These are phyloP conservation scores for Auricularia cornea DNA, from an alignment of 768 basidiomycete genomes.

Conservation along the genomic window DNA sequence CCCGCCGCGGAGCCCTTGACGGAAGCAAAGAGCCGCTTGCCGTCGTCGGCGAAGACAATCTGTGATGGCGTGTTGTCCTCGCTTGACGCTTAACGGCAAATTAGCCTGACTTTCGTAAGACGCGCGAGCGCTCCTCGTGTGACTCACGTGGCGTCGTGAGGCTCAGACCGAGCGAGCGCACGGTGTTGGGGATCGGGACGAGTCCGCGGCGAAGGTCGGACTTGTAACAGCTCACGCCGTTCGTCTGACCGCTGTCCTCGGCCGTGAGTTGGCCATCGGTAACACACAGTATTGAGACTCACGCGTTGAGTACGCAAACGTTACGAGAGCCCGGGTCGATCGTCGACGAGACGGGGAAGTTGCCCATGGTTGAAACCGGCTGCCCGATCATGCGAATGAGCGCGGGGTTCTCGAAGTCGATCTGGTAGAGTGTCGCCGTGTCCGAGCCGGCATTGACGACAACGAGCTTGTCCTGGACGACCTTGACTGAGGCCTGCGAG, in stretches of 20 bases:
- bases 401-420: constrained; percentile 17
- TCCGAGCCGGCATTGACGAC: constrained; percentile 13
- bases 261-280: not conserved
- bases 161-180: constrained; percentile 36
- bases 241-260: not conserved
- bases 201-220: constrained; percentile 36
- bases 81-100: constrained; percentile 23
- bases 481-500: not conserved
- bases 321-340: constrained; percentile 24
- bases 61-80: constrained; percentile 38
- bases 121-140: too few relatives aligned
- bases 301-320: constrained; percentile 37
- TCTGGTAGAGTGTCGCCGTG: constrained; percentile 31
- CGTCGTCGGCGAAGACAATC: constrained; percentile 40
- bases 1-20: constrained; percentile 41
- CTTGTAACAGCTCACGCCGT: constrained; percentile 17
- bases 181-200: constrained; percentile 30
- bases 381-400: constrained; percentile 14
- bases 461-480: not conserved
- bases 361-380: constrained; percentile 15
- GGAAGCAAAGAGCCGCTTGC: constrained; percentile 35
- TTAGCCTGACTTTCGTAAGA: not conserved
- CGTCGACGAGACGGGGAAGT: constrained; percentile 24
- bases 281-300: constrained; percentile 31
- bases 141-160: constrained; percentile 40